Base-by-base conservation (phyloP, 2,329 filamentous ascomycete genomes). In the Apiospora phragmitis region DNA sequence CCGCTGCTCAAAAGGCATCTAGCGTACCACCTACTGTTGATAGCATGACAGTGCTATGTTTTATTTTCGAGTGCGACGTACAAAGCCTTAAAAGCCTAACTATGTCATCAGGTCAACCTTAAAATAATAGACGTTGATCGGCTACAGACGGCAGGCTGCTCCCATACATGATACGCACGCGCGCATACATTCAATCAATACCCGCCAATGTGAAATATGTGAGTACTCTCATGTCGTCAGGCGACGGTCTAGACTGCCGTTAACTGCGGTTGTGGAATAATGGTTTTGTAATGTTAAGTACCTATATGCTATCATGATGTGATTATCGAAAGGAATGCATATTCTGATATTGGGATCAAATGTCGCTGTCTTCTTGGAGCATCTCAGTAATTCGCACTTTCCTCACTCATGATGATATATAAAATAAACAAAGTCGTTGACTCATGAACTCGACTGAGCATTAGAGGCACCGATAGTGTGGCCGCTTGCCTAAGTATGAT, bases 101-200 rank as follows among this genome's bases (percentile, higher is more conserved):
- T 62, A 18, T 62, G 55, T 62, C 55, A 62, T 62, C 55, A 32
- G 55, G 32, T 62, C 55, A 62, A 62, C 55, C 32, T 62, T n/a
- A 62, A 62, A 59, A 62, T 21, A 59, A 29, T 21, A 62, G 55
- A n/a, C 2, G 21, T 38, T 35, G 26, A 12, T 62, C 55, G 55
- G 55, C 55, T 62, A 62, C 55, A 38, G 38, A 62, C 55, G 55
- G 55, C 55, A 62, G 55, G 32, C 32, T 14, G 5, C 32, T n/a
- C 7, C 51, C 32, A 9, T 7, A n/a, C 12, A 6, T 47, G 9
- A 21, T n/a, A 47, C 8, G 21, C 35, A 62, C 32, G 18, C 21
- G 55, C 55, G 29, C 55, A 62, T 38, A n/a, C 29, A 8, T n/a
- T n/a, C 43, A 62, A 38, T 24, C 32, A 12, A 62, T 62, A 21